Base-by-base conservation (phyloP, 2,329 filamentous ascomycete species). In the Venturia asperata region DNA sequence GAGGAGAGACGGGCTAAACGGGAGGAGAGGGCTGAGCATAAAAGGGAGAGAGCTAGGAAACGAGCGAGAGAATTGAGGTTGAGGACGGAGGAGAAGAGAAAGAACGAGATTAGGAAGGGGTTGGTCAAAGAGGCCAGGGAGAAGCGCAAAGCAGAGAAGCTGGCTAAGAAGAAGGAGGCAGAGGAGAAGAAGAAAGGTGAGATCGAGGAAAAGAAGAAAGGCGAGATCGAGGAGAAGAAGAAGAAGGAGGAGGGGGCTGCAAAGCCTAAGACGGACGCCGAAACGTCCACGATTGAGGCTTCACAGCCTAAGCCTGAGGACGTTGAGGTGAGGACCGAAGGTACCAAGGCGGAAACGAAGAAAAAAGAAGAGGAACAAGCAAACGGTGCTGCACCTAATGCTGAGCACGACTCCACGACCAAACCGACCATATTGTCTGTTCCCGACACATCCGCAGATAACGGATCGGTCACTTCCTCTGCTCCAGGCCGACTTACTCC, bases 71-170 rank as follows among this genome's bases (percentile, higher is more conserved):
- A 62, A 13, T 49, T 39, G 64, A 43, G 63, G 39, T 42, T 37
- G 43, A 61, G 30, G 45, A 61, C 43, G 10, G 47, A 64, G 17
- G 61, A 41, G 30, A 56, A 62, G 39, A 34, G 34, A 11, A 60
- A 67, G 52, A 56, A 61, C 17, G 45, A 55, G 27, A 39, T 41
- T 9, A 61, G 45, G 52, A 58, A 58, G 15, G 30, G 30, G 9
- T 11, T 58, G 7, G 30, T 60, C 1, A 47, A 60, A 52, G 45
- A 43, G 42, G 62, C 52, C 17, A 62, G 61, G 30, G 65, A 67
- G 56, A 66, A 67, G 66, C 45, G 64, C 24, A 69, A 66, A 55
- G 66, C 64, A 37, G 66, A 68, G 62, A 55, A 47, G 10, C 64
- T 69, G 45, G 63, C 64, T 27, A 66, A 66, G 62, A 60, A 63